A percentile compares a stretch with the other conserved stretches of the same genome.
Conservation (phyloP, 495 filamentous ascomycete genomes). For the Podospora pseudopauciseta region DNA sequence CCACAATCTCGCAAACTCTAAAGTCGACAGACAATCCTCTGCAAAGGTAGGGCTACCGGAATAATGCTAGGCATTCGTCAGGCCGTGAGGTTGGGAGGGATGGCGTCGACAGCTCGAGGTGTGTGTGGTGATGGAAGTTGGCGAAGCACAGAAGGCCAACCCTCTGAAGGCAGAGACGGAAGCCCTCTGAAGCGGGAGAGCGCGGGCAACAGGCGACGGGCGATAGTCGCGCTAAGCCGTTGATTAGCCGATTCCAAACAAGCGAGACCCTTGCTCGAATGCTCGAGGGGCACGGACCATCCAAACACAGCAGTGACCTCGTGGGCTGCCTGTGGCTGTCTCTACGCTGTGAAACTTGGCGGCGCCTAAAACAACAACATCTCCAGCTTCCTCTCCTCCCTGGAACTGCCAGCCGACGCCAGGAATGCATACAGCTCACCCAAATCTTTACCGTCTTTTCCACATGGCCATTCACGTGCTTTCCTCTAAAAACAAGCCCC, state of each 20-base stretch:
- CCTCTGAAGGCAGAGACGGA: conserved; percentile 8
- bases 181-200: conserved; percentile 9
- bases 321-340: not conserved
- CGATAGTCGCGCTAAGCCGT: conserved; percentile 29
- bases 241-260: conserved; percentile 29
- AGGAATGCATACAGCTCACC: conserved; percentile 8
- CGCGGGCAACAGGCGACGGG: not conserved
- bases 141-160: conserved; percentile 4
- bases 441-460: not conserved
- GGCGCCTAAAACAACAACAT: conserved; percentile 17
- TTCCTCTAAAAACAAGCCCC: not conserved
- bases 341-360: conserved; percentile 26
- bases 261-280: conserved; percentile 14
- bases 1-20: not conserved
- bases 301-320: conserved; percentile 12
- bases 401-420: conserved; percentile 5
- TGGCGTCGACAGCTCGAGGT: not conserved
- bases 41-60: too few relatives aligned
- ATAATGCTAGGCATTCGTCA: not conserved
- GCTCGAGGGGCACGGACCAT: conserved; percentile 23
- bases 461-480: not conserved
- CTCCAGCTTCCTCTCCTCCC: conserved; percentile 8
- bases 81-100: not conserved
- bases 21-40: not conserved
- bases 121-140: conserved; percentile 7